Evolutionary conservation across 495 filamentous ascomycete species (phyloP).

Genomic region (Penicillium dipodomyicola): DNA sequence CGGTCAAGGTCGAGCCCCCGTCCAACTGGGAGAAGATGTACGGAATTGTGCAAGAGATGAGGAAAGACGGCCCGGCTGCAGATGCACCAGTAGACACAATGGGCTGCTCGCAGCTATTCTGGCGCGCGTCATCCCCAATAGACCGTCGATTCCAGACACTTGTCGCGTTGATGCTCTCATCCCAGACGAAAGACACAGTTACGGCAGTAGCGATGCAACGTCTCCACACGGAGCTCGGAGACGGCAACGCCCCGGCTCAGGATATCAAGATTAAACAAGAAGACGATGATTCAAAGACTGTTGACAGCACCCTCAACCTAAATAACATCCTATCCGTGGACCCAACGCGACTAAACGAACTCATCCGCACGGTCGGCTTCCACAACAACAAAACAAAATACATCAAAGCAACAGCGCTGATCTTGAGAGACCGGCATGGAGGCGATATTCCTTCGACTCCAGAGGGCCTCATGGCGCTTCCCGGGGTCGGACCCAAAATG

Average conservation of each 20-base stretch:
- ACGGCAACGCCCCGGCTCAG: neutral
- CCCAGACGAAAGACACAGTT: slow-evolving; percentile 93
- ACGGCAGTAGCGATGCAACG: slow-evolving; percentile 81
- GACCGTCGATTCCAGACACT: slow-evolving; percentile 90
- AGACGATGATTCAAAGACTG: slow-evolving; percentile 19
- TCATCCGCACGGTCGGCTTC: slow-evolving; percentile 86
- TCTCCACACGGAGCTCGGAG: slow-evolving; percentile 69
- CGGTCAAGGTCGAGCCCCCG: slow-evolving; percentile 61
- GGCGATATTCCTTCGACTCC: slow-evolving; percentile 84
- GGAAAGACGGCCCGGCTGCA: slow-evolving; percentile 39
- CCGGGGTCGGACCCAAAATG: slow-evolving; percentile 97
- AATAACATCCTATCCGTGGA: slow-evolving; percentile 75
- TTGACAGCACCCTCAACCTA: slow-evolving; percentile 60
- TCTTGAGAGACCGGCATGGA: slow-evolving; percentile 64
- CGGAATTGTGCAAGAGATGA: slow-evolving; percentile 72
- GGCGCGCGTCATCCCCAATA: slow-evolving; percentile 37
- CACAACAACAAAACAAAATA: slow-evolving; percentile 95
- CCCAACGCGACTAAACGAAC: slow-evolving; percentile 65
- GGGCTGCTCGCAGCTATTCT: slow-evolving; percentile 79
- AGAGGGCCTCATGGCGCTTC: slow-evolving; percentile 72
- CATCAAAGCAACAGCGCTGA: slow-evolving; percentile 72
- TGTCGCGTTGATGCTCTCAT: slow-evolving; percentile 91
- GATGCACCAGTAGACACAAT: slow-evolving; percentile 91
- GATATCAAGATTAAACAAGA: slow-evolving; percentile 19
- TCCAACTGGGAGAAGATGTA: slow-evolving; percentile 86